Evolutionary conservation across 75 land plant genomes (phyloP), one percentile per base, ranked within the genome.

Genomic region (Pinus tabuliformis): DNA sequence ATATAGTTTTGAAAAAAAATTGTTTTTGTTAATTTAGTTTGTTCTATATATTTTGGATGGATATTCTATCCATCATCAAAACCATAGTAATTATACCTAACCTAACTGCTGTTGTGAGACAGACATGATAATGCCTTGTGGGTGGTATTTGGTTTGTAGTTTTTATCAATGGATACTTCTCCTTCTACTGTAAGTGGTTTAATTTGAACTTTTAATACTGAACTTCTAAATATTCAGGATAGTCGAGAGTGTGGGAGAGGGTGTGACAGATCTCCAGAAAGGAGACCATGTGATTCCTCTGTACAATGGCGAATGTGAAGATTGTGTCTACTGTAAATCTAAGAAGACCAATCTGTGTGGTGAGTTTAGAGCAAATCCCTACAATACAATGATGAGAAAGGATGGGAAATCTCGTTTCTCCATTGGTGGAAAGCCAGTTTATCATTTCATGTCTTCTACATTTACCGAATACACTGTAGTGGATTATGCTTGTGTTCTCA

Each of bases 181-280:
- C 58, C 58, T 15, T 15, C 0, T 33, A 33, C 33, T 33, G 33
- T 15, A 57, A 1, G 59, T 58, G 8, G 18, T 58, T 18, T 58
- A 58, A 58, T 58, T 58, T 7, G 2, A 12, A 62, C 8, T 24
- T 62, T 11, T 11, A 4, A 62, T 28, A 61, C 13, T 9, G 21
- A 13, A 12, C 11, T 33, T 45, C 7, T 12, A 20, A 66, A 16
- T 11, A 4, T 54, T 58, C 80, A 92, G 97, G 62, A 76, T 92
- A 24, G 87, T 95, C 11, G 98, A 95, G 83, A 95, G 98, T 78
- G 90, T 89, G 36, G 98, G 95, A 14, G 95, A 92, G 74, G 93
- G 90, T 0, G 87, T 95, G 30, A 84, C 73, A n/a, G 95, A 89
- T 60, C 17, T 95, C 71, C 62, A 72, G 1, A 37, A 70, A 52